phyloP scores from a whole-genome alignment of 2,329 filamentous ascomycete species.

The Trichoderma cornu-damae region DNA sequence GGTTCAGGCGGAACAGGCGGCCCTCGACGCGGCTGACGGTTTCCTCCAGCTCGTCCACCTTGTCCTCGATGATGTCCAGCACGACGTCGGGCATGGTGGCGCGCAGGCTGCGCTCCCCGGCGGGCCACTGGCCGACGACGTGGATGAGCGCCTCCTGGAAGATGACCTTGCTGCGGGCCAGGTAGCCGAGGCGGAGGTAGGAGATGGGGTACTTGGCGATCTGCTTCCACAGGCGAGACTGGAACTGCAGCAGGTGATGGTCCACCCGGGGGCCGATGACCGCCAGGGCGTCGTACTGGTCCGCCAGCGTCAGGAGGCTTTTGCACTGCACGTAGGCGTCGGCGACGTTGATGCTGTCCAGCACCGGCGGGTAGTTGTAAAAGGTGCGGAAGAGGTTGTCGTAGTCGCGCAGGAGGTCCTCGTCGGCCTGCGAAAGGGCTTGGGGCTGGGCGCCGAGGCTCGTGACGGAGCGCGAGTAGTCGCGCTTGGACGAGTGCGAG shows the following conservation, averaged over 20 bases:
- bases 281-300: conserved; percentile 85
- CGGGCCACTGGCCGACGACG: conserved; percentile 90
- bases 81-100: conserved; percentile 68
- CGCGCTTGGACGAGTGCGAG: conserved; percentile 49
- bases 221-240: conserved; percentile 87
- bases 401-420: conserved; percentile 83
- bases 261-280: conserved; percentile 88
- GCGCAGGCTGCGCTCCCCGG: conserved; percentile 70
- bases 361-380: conserved; percentile 81
- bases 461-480: conserved; percentile 83
- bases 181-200: conserved; percentile 83
- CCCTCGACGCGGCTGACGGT: conserved; percentile 73
- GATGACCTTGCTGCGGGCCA: conserved; percentile 76
- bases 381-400: conserved; percentile 94
- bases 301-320: conserved; percentile 78
- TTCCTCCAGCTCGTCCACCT: conserved; percentile 87
- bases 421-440: conserved; percentile 54
- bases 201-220: conserved; percentile 93
- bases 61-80: conserved; percentile 88
- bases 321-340: conserved; percentile 94
- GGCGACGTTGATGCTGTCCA: conserved; percentile 84
- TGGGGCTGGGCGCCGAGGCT: conserved; percentile 56
- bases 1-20: conserved; percentile 72
- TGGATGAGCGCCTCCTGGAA: conserved; percentile 87
- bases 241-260: conserved; percentile 89